Conservation (phyloP, 352 stramenopile genomes). For the Peronospora farinosa region DNA sequence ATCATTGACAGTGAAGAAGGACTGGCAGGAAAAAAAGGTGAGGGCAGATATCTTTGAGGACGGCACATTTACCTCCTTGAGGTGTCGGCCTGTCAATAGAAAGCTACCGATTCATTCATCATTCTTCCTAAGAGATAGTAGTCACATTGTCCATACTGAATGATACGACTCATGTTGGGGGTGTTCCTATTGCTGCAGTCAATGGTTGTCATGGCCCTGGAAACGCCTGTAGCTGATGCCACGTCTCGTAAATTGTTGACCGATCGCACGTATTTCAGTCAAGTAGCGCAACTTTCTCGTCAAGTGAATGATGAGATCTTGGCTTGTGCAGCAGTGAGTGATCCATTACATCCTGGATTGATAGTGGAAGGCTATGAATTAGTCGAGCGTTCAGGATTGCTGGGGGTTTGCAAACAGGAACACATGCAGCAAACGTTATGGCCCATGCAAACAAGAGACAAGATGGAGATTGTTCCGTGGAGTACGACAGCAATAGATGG, state of each 20-base stretch:
- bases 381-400: slow-evolving; percentile 52
- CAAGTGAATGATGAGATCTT: slow-evolving; percentile 13
- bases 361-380: slow-evolving; percentile 65
- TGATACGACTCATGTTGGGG: slow-evolving; percentile 11
- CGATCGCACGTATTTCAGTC: slow-evolving; percentile 45
- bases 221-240: slow-evolving; percentile 12
- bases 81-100: slow-evolving; percentile 24
- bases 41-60: no score
- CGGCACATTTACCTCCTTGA: not conserved
- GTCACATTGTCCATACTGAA: not conserved
- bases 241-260: slow-evolving; percentile 31
- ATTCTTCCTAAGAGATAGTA: not conserved
- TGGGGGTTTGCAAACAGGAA: slow-evolving; percentile 59
- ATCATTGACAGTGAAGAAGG: slow-evolving; percentile 13
- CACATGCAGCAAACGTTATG: slow-evolving; percentile 18
- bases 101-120: slow-evolving; percentile 23
- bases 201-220: slow-evolving; percentile 3
- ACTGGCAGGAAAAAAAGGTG: not conserved
- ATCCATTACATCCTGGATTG: slow-evolving; percentile 33
- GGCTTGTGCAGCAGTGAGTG: slow-evolving; percentile 29
- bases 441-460: slow-evolving; percentile 19
- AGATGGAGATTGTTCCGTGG: slow-evolving; percentile 22
- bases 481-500: slow-evolving; percentile 7
- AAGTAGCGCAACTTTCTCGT: slow-evolving; percentile 33
- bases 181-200: slow-evolving; percentile 11